Conservation (phyloP, 352 stramenopile genomes). For the Phytophthora citrophthora region DNA sequence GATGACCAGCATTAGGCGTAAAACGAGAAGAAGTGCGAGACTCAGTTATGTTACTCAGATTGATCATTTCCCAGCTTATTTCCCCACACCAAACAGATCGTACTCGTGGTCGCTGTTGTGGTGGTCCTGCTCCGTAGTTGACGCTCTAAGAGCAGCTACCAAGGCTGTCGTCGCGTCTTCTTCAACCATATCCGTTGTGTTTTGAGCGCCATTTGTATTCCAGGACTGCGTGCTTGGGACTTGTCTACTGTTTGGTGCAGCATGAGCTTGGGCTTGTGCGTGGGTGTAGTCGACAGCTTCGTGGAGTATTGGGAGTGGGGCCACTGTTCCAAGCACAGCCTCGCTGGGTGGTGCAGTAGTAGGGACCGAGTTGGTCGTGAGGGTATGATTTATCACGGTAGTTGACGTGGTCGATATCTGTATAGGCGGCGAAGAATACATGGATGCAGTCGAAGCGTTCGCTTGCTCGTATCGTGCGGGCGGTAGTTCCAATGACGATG, state of each 20-base stretch:
- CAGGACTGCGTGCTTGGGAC: slow-evolving; percentile 1
- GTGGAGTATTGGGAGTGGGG: slow-evolving; percentile 15
- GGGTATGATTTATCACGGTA: not conserved
- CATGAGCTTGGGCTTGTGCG: slow-evolving; percentile 6
- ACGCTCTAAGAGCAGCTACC: slow-evolving; percentile 15
- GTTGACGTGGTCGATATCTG: not conserved
- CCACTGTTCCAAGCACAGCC: slow-evolving; percentile 13
- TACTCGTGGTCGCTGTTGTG: slow-evolving; percentile 34
- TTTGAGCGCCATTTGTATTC: slow-evolving; percentile 3
- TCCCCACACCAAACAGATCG: slow-evolving; percentile 39
- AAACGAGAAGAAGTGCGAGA: slow-evolving; percentile 14
- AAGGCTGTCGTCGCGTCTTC: slow-evolving; percentile 21
- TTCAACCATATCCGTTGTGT: not conserved
- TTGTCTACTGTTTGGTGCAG: not conserved
- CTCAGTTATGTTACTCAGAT: slow-evolving; percentile 16
- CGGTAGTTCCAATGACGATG: slow-evolving; percentile 7
- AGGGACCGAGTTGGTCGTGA: not conserved
- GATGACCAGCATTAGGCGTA: slow-evolving; percentile 16
- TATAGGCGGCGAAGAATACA: not conserved
- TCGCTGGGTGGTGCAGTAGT: not conserved
- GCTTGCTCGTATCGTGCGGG: not conserved
- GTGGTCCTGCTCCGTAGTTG: slow-evolving; percentile 18
- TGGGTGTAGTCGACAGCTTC: slow-evolving; percentile 27
- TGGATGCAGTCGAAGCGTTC: not conserved
- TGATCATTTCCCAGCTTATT: slow-evolving; percentile 19